Conservation (phyloP, 768 basidiomycete genomes). For the Mycena alexandri region DNA sequence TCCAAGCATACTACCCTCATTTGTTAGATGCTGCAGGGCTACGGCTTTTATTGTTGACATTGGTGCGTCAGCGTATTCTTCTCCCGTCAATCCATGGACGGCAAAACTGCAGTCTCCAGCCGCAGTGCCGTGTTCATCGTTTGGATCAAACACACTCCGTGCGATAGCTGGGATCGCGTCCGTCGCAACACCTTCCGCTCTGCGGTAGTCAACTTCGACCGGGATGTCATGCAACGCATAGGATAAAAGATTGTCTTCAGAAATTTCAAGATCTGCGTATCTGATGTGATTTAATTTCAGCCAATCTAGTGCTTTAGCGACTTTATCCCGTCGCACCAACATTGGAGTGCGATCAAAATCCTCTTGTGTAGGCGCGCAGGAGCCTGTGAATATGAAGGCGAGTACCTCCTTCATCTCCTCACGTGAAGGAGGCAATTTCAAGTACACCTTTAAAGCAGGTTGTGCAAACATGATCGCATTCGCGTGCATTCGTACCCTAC, state of each 20-base stretch:
- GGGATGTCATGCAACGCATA: constrained; percentile 25
- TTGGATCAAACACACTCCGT: constrained; percentile 19
- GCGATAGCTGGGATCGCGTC: background rate
- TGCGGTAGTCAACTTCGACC: constrained; percentile 27
- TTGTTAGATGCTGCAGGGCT: background rate
- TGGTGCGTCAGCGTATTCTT: constrained; percentile 30
- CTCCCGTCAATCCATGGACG: constrained; percentile 51
- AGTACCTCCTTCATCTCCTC: constrained; percentile 41
- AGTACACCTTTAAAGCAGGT: constrained; percentile 45
- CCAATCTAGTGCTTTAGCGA: constrained; percentile 27
- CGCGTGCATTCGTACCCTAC: constrained; percentile 43
- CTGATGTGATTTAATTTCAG: constrained; percentile 27
- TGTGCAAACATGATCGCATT: constrained; percentile 48
- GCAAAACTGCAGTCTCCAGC: constrained; percentile 50
- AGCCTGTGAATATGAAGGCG: constrained; percentile 24
- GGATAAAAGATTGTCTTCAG: constrained; percentile 12
- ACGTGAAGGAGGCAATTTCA: constrained; percentile 41
- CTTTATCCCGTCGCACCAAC: constrained; percentile 32
- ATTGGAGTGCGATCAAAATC: constrained; percentile 1
- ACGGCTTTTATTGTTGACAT: background rate
- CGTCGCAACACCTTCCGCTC: constrained; percentile 7
- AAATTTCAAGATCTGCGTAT: constrained; percentile 28
- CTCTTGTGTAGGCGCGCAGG: background rate
- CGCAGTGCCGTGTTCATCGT: constrained; percentile 35
- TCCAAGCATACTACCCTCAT: background rate